phyloP scores from a whole-genome alignment of 2,329 filamentous ascomycete species.

The Paraconiothyrium sp. region DNA sequence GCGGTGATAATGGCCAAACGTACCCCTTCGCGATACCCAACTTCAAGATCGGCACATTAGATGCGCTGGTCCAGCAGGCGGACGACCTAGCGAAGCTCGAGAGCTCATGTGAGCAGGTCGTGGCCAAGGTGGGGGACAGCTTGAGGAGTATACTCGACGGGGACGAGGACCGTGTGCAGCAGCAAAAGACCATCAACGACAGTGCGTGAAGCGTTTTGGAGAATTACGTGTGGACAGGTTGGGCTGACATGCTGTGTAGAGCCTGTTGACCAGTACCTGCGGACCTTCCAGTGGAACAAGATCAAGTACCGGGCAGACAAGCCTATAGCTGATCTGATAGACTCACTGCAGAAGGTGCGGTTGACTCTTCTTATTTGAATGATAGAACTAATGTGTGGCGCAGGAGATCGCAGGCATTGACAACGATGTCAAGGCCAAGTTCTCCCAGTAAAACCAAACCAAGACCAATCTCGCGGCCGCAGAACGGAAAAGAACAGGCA shows the following conservation, averaged over 20 bases:
- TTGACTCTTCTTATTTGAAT: background rate
- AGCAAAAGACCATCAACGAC: slow-evolving; percentile 94
- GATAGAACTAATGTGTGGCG: slow-evolving; percentile 5
- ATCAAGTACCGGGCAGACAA: slow-evolving; percentile 96
- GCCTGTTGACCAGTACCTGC: slow-evolving; percentile 93
- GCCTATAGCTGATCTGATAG: slow-evolving; percentile 84
- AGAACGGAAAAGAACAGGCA: slow-evolving; percentile 90
- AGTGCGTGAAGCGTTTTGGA: slow-evolving; percentile 60
- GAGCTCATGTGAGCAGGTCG: slow-evolving; percentile 78
- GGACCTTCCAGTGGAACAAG: slow-evolving; percentile 94
- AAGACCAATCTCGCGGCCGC: slow-evolving; percentile 84
- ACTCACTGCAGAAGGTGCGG: slow-evolving; percentile 83
- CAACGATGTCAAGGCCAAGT: slow-evolving; percentile 94
- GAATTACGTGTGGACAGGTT: background rate
- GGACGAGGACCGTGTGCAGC: slow-evolving; percentile 80
- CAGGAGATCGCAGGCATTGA: slow-evolving; percentile 91
- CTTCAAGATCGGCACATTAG: slow-evolving; percentile 97
- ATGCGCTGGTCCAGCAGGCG: slow-evolving; percentile 93
- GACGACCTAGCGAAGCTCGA: slow-evolving; percentile 94
- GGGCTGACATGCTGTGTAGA: slow-evolving; percentile 63
- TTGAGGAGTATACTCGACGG: slow-evolving; percentile 83
- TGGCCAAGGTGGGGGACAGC: slow-evolving; percentile 87
- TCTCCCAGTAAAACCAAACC: slow-evolving; percentile 90
- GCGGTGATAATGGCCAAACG: slow-evolving; percentile 78
- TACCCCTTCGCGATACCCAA: slow-evolving; percentile 84